Percentiles rank a stretch among this genome's conserved stretches.
Conservation (phyloP, 306 rosid genomes). For the Glycine latifolia region DNA sequence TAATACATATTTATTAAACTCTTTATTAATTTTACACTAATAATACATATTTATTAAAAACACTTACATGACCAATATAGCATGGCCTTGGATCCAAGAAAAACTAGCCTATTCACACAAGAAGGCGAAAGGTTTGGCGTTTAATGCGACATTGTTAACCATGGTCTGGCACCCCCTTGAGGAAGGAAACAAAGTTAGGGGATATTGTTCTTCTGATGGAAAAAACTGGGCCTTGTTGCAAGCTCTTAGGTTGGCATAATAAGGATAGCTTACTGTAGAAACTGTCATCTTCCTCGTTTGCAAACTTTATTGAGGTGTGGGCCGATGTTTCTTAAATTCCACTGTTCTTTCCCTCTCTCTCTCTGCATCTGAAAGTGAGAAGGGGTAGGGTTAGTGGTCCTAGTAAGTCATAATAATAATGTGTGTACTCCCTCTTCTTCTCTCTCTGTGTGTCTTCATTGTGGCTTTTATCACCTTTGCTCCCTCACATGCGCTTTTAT, state of each 20-base stretch:
- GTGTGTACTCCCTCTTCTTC: slow-evolving; percentile 26
- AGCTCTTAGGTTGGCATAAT: background rate
- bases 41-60: no score
- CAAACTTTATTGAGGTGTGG: slow-evolving; percentile 69
- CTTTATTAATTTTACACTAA: no score
- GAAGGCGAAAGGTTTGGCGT: background rate
- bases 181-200: slow-evolving; percentile 9
- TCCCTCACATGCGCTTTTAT: slow-evolving; percentile 64
- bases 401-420: slow-evolving; percentile 15
- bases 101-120: background rate
- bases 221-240: slow-evolving; percentile 23
- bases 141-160: background rate
- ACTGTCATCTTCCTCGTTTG: slow-evolving; percentile 66
- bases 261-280: slow-evolving; percentile 46
- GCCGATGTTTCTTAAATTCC: slow-evolving; percentile 75
- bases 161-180: slow-evolving; percentile 9
- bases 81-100: slow-evolving; percentile 27
- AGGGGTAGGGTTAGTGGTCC: slow-evolving; percentile 55
- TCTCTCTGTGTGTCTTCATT: slow-evolving; percentile 50
- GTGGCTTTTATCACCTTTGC: slow-evolving; percentile 56
- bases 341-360: slow-evolving; percentile 55
- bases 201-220: slow-evolving; percentile 1
- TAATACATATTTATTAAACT: no score
- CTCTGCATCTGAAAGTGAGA: slow-evolving; percentile 38
- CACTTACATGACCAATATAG: no score